Evolutionary conservation across 345 rosid genomes (phyloP), one percentile per base, ranked within the genome.

Genomic region (Bruguiera sexangula): DNA sequence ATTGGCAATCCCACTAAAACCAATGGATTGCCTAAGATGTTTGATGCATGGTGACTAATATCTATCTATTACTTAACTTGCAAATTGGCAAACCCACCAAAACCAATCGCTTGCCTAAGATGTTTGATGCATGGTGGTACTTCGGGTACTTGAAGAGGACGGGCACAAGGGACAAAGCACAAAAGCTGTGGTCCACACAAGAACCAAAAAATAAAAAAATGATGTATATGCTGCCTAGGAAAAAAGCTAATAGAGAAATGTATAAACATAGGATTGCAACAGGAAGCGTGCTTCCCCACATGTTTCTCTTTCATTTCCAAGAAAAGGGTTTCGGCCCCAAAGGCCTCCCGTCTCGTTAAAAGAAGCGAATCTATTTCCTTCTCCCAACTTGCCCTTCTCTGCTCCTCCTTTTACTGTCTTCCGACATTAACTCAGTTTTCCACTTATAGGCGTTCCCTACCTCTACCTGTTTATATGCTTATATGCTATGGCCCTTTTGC

Each of bases 291-390:
- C 71, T 73, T 66, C 60, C 70, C 69, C 27, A 59, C n/a, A 13
- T 50, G 24, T 15, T 18, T 74, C 79, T 85, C 90, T 89, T 86
- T 85, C 94, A 91, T 89, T 93, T 84, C 97, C 92, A 82, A 89
- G 93, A 88, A 88, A 84, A 77, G 71, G 58, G 71, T 51, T 51
- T 66, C 65, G 76, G 74, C 80, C 69, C 68, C 77, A 72, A 77
- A 62, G 50, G 50, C 50, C 50, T 13, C 50, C 81, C 80, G 87
- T 83, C 88, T 78, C 83, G 75, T 87, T 81, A 76, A 82, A 79
- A 85, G 92, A 83, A 85, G 83, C 87, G 89, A 85, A 82, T 81
- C 82, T 71, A 69, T 59, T 6, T 37, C 50, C 73, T 68, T 62
- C 60, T 48, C 57, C 65, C 36, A 68, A 51, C 68, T 58, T 0